Base-by-base conservation (phyloP, 1,284 basidiomycete genomes). In the Abortiporus biennis region DNA sequence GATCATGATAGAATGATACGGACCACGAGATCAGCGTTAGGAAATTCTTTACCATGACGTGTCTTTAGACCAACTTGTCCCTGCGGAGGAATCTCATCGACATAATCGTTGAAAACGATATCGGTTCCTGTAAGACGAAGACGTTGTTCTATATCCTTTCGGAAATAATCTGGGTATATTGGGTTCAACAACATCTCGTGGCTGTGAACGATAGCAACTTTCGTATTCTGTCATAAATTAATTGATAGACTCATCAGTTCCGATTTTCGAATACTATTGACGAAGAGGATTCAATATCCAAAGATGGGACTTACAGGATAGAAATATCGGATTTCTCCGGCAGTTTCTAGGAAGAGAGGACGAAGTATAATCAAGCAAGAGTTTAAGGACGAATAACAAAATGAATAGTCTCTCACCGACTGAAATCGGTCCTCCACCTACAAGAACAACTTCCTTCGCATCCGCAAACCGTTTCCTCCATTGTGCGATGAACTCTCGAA, bases 141-240 rank as follows among this genome's bases (percentile, higher is more conserved):
- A 24, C 68, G 66, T 2, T 61, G 57, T 34, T 66, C 69, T 2
- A 78, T 54, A 16, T 61, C 63, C 15, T 65, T 66, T 32, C 84
- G 72, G 59, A 73, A 75, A 46, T 71, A 72, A 19, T 66, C 58
- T 0, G 80, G 72, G 52, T 86, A 87, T 0, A 68, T 55, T 0
- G 61, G 51, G 52, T 82, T 86, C 37, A 86, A 62, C 6, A 85
- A 71, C 16, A 63, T 57, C 1, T 53, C 47, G 19, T 68, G 64
- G 22, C 70, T 66, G 17, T 87, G 82, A 1, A 87, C 71, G 37
- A 87, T 69, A 3, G 81, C 84, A 8, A 86, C 69, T 45, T 71
- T 69, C 59, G 76, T 83, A 16, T 65, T 55, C 74, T 83, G 53
- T 13, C 35, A 41, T 22, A 37, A 37, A 34, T 9, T 38, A 51